Percentiles rank a stretch among this genome's conserved stretches.
phyloP scores from a whole-genome alignment of 2,329 filamentous ascomycete genomes.

The Clarireedia hainanense region DNA sequence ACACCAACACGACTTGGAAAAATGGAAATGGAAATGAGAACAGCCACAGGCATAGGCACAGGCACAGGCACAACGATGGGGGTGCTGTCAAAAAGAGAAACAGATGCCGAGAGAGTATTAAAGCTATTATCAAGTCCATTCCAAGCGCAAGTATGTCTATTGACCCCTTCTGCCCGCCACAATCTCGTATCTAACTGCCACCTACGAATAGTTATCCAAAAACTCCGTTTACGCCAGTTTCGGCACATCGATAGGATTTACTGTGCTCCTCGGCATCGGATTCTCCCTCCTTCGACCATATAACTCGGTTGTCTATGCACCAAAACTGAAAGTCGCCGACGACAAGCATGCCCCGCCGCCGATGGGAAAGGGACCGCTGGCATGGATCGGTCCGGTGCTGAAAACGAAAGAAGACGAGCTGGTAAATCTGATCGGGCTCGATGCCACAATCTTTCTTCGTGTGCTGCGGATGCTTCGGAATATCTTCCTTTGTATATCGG shows the following conservation, averaged over 20 bases:
- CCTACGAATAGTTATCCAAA: slow-evolving; percentile 25
- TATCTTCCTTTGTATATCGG: slow-evolving; percentile 66
- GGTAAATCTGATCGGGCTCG: slow-evolving; percentile 77
- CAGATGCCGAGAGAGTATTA: slow-evolving; percentile 20
- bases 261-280: slow-evolving; percentile 61
- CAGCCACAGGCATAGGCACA: background rate
- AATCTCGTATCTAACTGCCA: too few species aligned
- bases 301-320: slow-evolving; percentile 88
- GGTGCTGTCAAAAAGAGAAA: slow-evolving; percentile 15
- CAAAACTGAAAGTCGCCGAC: slow-evolving; percentile 87
- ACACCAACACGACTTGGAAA: background rate
- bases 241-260: slow-evolving; percentile 70
- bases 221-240: slow-evolving; percentile 71
- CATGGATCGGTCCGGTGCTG: slow-evolving; percentile 76
- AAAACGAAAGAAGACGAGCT: slow-evolving; percentile 69
- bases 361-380: slow-evolving; percentile 77
- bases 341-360: slow-evolving; percentile 82
- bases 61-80: slow-evolving; percentile 12
- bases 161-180: background rate
- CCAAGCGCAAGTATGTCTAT: slow-evolving; percentile 17
- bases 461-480: slow-evolving; percentile 89
- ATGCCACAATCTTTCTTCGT: slow-evolving; percentile 83
- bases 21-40: slow-evolving; percentile 17
- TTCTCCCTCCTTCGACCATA: slow-evolving; percentile 90
- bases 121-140: slow-evolving; percentile 26